Evolutionary conservation across 2,329 filamentous ascomycete genomes (phyloP).

Genomic region (Alternaria sp.): DNA sequence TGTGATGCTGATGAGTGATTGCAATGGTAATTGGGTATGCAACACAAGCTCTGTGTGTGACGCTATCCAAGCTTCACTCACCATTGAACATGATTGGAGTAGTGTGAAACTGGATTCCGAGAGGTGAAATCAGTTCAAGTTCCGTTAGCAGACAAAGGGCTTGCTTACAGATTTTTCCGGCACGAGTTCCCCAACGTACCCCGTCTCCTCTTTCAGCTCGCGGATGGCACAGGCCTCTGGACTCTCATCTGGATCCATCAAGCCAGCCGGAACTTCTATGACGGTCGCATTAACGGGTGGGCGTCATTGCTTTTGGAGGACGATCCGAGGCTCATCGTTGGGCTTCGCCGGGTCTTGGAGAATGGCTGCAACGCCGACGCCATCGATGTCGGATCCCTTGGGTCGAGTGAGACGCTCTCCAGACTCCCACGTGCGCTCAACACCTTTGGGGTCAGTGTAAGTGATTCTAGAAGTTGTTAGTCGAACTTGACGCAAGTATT

Average conservation of each 20-base stretch:
- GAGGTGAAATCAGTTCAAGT: background rate
- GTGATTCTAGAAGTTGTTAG: slow-evolving; percentile 44
- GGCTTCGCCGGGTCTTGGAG: slow-evolving; percentile 54
- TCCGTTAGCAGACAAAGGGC: background rate
- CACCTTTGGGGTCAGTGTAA: slow-evolving; percentile 70
- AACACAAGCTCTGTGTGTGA: background rate
- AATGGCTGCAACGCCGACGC: slow-evolving; percentile 76
- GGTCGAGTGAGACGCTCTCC: slow-evolving; percentile 75
- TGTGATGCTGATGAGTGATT: background rate
- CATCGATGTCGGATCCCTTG: slow-evolving; percentile 69
- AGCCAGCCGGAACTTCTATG: slow-evolving; percentile 69
- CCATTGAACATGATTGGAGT: slow-evolving; percentile 57
- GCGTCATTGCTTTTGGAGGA: slow-evolving; percentile 63
- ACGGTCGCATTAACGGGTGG: slow-evolving; percentile 67
- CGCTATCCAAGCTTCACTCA: slow-evolving; percentile 27
- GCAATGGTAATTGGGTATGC: too few species aligned
- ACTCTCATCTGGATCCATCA: slow-evolving; percentile 68
- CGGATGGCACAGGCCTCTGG: slow-evolving; percentile 66
- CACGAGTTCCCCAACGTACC: slow-evolving; percentile 63
- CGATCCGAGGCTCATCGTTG: slow-evolving; percentile 43
- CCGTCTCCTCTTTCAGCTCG: slow-evolving; percentile 70
- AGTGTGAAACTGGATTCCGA: slow-evolving; percentile 39
- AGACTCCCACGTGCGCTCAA: slow-evolving; percentile 72
- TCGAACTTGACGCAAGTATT: slow-evolving; percentile 7
- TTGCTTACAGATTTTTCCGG: slow-evolving; percentile 30